Evolutionary conservation across 306 rosid genomes (phyloP).

Genomic region (Prunus persica): DNA sequence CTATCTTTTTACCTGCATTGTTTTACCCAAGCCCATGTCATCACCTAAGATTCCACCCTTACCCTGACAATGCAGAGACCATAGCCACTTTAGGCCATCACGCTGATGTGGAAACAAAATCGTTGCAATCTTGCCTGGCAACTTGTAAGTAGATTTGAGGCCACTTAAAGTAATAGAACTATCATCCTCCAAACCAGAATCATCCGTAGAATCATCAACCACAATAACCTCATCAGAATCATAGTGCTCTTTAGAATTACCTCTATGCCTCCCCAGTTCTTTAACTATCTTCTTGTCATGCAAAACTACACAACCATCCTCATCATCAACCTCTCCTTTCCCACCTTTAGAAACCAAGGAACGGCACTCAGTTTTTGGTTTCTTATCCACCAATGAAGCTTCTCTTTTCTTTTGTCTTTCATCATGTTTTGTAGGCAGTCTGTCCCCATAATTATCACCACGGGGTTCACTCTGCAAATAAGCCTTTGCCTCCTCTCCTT

Average conservation of each 20-base stretch:
- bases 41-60: conserved; percentile 97
- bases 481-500: not conserved
- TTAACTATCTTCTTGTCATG: conserved; percentile 17
- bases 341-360: conserved; percentile 8
- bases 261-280: conserved; percentile 11
- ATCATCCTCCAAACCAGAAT: conserved; percentile 31
- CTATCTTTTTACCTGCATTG: conserved; percentile 76
- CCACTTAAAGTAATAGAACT: conserved; percentile 52
- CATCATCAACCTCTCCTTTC: conserved; percentile 26
- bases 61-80: conserved; percentile 82
- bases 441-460: conserved; percentile 1
- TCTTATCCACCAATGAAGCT: conserved; percentile 11
- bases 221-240: conserved; percentile 29
- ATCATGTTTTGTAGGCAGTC: not conserved
- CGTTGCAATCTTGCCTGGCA: conserved; percentile 56
- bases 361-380: conserved; percentile 1
- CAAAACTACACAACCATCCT: conserved; percentile 37
- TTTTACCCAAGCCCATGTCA: conserved; percentile 97
- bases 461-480: not conserved
- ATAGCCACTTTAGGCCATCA: conserved; percentile 82
- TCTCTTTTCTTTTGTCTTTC: conserved; percentile 12
- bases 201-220: conserved; percentile 32
- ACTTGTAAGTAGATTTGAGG: conserved; percentile 49
- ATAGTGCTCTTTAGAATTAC: conserved; percentile 17
- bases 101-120: conserved; percentile 85